Base-by-base conservation (phyloP, 2,329 filamentous ascomycete genomes). In the Mariannaea elegans region DNA sequence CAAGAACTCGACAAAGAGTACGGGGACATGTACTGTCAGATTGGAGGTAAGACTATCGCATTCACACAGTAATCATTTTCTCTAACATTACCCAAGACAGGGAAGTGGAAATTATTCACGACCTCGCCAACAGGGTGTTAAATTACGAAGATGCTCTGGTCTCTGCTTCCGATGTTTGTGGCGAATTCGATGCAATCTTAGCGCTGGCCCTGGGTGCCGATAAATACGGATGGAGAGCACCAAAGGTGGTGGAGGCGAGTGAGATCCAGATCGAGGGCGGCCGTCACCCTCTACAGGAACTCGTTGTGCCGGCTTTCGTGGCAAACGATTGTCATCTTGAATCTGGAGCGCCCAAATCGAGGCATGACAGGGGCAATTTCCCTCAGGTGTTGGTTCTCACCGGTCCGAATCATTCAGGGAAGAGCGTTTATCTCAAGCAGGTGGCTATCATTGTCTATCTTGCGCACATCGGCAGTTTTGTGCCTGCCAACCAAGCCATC, bases 381-480 rank as follows among this genome's bases (percentile, higher is more conserved):
- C 62, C 66, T 12, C 92, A 85, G 64, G 90, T 93, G 77, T 74
- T 97, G 12, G 79, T 97, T 6, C 76, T 99, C 69, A 98, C 95
- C 0, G 95, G 95, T 0, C 94, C 95, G 4, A 99, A 99, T 68
- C 96, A 95, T 73, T 98, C 95, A 0, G 95, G 95, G 0, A 99
- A 99, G 76, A 98, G 93, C 67, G 87, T 98, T 0, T 98, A 97
- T 75, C 83, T 98, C 72, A 99, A 97, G 75, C 94, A 99, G 74
- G 87, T 92, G 29, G 95, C 94, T 4, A 80, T 97, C 48, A 95
- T 97, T 59, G 89, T 97, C 13, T 97, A 95, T 72, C 84, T 99
- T 75, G 92, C 95, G 1, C 95, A 99, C 72, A 86, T 97, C 52
- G 95, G 95, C 50, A 94, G 93, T 73, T 98, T 92, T 72, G 92